Base-by-base conservation (phyloP, 2,329 filamentous ascomycete genomes). In the Orbilia brochopaga region DNA sequence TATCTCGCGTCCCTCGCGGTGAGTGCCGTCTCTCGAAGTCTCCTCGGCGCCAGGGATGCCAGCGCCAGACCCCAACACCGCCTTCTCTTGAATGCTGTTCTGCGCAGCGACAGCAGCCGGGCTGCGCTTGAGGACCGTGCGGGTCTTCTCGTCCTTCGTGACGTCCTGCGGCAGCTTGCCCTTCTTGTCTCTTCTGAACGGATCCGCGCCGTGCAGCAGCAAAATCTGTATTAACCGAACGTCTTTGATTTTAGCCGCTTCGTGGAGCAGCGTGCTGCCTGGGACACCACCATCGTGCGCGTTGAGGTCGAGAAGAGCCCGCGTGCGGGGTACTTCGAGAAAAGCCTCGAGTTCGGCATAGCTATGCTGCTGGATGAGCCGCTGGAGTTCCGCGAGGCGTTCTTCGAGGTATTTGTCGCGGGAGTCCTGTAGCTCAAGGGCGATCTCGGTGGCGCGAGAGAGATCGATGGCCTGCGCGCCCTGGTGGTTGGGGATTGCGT, bases 81-180 rank as follows among this genome's bases (percentile, higher is more conserved):
- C 94, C 82, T 94, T 96, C 80, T 99, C 94, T 80, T 99, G 94
- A 37, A 99, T 96, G 40, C 92, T 92, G 62, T 93, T 86, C 80
- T 97, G 94, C 0, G 94, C 94, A 13, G 92, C 92, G 6, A 94
- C 92, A 5, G 94, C 94, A 11, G 94, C 94, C 4, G 94, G 94
- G 0, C 93, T 97, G 77, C 88, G 91, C 81, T 97, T 99, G 53
- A 99, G 82, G 77, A 99, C 93, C 8, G 90, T 87, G 67, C 89
- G 87, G 15, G 91, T 96, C 69, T 86, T 86, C 77, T 99, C 94
- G 79, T 99, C 94, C 78, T 94, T 96, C 58, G 94, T 97, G 51
- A 97, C 89, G 79, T 97, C 93, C 78, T 99, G 94, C 1, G 94
- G 92, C 32, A 99, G 84, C 80, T 96, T 97, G 54, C 94, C 94